Evolutionary conservation across 75 land plant species (phyloP).

Genomic region (Gnetum montanum): DNA sequence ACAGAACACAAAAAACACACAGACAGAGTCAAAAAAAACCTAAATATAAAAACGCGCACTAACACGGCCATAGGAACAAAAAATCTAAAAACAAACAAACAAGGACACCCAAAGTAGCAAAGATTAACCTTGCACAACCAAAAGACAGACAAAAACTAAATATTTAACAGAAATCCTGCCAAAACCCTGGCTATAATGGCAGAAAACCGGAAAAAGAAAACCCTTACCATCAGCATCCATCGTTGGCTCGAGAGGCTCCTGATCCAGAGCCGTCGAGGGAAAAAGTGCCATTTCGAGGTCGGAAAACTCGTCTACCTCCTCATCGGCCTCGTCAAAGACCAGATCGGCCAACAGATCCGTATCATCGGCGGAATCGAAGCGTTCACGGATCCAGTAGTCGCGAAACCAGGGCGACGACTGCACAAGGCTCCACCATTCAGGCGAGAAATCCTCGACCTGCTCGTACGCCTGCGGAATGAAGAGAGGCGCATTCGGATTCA

Average conservation of each 20-base stretch:
- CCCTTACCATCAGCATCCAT: too few species aligned
- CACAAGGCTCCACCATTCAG: constrained; percentile 77
- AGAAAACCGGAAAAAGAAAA: too few species aligned
- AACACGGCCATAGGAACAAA: too few species aligned
- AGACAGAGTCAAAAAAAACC: too few species aligned
- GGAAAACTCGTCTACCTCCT: constrained; percentile 17
- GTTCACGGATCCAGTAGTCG: constrained; percentile 73
- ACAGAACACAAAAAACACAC: neutral
- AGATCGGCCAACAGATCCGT: constrained; percentile 16
- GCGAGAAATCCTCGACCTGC: constrained; percentile 75
- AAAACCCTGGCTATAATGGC: too few species aligned
- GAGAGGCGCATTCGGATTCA: constrained; percentile 80
- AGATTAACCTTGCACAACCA: too few species aligned
- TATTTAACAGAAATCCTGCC: too few species aligned
- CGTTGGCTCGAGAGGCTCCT: neutral
- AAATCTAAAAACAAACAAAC: too few species aligned
- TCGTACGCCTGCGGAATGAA: constrained; percentile 61
- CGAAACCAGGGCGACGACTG: constrained; percentile 77
- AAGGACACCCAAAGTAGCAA: too few species aligned
- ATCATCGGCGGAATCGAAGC: constrained; percentile 15
- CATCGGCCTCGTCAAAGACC: constrained; percentile 19
- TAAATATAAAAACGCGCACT: too few species aligned
- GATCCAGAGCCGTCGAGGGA: constrained; percentile 4
- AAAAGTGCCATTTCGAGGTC: constrained; percentile 8
- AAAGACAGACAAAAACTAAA: too few species aligned